A percentile compares a stretch with the other conserved stretches of the same genome.
phyloP scores from a whole-genome alignment of 2,329 filamentous ascomycete species.

The Beauveria sp. region DNA sequence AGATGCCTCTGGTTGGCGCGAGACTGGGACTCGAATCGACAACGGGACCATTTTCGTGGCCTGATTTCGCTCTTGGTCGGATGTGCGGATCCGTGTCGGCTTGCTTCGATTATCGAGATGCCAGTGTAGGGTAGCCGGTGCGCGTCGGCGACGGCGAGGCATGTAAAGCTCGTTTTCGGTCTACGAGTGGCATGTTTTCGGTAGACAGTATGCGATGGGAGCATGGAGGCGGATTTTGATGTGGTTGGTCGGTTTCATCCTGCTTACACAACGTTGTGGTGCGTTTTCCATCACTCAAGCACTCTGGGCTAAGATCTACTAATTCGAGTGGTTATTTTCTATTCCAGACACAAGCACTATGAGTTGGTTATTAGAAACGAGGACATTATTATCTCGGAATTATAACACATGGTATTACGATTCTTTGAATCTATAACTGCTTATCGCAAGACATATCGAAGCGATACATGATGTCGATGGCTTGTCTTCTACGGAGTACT shows the following conservation, averaged over 20 bases:
- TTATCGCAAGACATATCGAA: too few species aligned
- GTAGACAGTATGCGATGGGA: background rate
- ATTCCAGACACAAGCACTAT: too few species aligned
- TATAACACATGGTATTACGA: too few species aligned
- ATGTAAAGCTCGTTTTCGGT: background rate
- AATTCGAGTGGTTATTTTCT: too few species aligned
- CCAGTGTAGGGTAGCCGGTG: slow-evolving; percentile 2
- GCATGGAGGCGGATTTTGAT: too few species aligned
- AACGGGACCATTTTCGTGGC: background rate
- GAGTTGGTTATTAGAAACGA: too few species aligned
- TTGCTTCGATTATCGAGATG: slow-evolving; percentile 9
- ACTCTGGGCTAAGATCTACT: too few species aligned
- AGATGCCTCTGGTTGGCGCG: background rate
- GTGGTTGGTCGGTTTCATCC: background rate
- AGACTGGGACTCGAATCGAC: background rate
- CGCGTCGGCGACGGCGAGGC: background rate
- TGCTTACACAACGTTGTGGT: background rate
- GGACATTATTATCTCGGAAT: too few species aligned
- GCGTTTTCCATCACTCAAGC: background rate
- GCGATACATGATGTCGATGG: too few species aligned
- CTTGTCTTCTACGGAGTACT: too few species aligned
- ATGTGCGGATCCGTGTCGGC: slow-evolving; percentile 6
- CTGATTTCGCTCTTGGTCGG: background rate
- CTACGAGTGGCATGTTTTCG: background rate
- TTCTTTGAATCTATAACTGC: too few species aligned